Evolutionary conservation across 1,284 basidiomycete species (phyloP).

Genomic region (Papiliotrema laurentii): DNA sequence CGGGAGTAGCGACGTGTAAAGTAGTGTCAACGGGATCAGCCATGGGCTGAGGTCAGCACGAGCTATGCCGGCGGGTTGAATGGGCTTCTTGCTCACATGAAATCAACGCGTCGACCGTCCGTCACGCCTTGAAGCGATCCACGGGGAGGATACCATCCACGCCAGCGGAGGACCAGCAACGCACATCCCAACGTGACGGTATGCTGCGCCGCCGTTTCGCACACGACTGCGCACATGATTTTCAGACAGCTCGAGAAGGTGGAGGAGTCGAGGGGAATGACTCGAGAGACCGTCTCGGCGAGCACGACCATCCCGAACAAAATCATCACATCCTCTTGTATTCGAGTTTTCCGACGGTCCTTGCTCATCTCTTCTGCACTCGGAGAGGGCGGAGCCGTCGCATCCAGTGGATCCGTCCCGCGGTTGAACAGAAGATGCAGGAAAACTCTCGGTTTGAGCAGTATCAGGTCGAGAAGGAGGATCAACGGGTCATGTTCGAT

Average conservation of each 20-base stretch:
- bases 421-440: conserved; percentile 86
- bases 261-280: not conserved
- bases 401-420: conserved; percentile 56
- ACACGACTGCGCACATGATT: conserved; percentile 2
- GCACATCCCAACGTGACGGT: conserved; percentile 22
- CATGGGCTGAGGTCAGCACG: conserved; percentile 54
- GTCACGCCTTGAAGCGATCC: not conserved
- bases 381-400: not conserved
- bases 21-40: conserved; percentile 69
- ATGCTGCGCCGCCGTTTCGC: conserved; percentile 37
- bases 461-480: conserved; percentile 74
- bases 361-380: not conserved
- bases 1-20: conserved; percentile 84
- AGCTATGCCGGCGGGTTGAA: not conserved
- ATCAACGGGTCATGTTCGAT: conserved; percentile 79
- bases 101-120: too few relatives aligned
- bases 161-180: conserved; percentile 16
- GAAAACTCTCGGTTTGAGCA: conserved; percentile 81
- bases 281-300: conserved; percentile 24
- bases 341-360: not conserved
- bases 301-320: conserved; percentile 19
- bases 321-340: conserved; percentile 6
- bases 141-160: conserved; percentile 24
- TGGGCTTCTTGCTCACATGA: conserved; percentile 24
- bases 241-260: not conserved